Evolutionary conservation across 768 basidiomycete genomes (phyloP).

Genomic region (Sarcodon sp.): DNA sequence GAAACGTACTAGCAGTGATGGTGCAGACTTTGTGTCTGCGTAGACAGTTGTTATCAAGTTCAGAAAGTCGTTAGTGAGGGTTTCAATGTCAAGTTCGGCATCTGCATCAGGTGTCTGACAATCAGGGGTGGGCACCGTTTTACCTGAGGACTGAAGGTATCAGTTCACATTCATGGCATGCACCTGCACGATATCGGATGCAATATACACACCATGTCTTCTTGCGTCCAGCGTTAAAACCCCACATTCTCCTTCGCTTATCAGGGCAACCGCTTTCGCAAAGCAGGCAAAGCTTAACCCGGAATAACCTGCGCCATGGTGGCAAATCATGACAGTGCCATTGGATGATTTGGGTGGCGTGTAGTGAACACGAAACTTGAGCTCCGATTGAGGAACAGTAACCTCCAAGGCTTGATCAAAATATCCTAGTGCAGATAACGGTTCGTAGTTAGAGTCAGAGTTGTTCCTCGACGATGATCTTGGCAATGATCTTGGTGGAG

Average conservation of each 20-base stretch:
- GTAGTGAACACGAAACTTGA: slow-evolving; percentile 76
- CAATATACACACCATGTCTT: slow-evolving; percentile 59
- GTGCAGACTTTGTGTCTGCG: slow-evolving; percentile 46
- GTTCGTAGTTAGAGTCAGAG: slow-evolving; percentile 48
- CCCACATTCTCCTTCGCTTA: slow-evolving; percentile 62
- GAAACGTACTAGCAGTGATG: slow-evolving; percentile 60
- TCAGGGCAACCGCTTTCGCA: slow-evolving; percentile 60
- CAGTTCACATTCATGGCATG: neutral
- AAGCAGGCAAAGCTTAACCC: slow-evolving; percentile 85
- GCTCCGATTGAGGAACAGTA: slow-evolving; percentile 40
- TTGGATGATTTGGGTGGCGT: slow-evolving; percentile 49
- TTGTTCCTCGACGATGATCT: slow-evolving; percentile 3
- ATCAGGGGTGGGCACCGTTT: slow-evolving; percentile 34
- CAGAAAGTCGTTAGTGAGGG: slow-evolving; percentile 65
- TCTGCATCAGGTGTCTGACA: slow-evolving; percentile 18
- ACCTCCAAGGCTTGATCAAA: slow-evolving; percentile 78
- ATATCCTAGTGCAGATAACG: slow-evolving; percentile 66
- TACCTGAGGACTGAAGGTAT: slow-evolving; percentile 32
- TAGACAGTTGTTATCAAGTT: slow-evolving; percentile 58
- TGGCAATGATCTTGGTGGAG: slow-evolving; percentile 51
- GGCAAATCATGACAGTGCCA: slow-evolving; percentile 74
- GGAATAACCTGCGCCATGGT: slow-evolving; percentile 91
- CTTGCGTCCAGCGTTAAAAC: slow-evolving; percentile 75
- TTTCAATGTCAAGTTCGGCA: slow-evolving; percentile 54
- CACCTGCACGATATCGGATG: neutral